A percentile compares a stretch with the other conserved stretches of the same genome.
Conservation (phyloP, 306 rosid species). For the Inga laurina region DNA sequence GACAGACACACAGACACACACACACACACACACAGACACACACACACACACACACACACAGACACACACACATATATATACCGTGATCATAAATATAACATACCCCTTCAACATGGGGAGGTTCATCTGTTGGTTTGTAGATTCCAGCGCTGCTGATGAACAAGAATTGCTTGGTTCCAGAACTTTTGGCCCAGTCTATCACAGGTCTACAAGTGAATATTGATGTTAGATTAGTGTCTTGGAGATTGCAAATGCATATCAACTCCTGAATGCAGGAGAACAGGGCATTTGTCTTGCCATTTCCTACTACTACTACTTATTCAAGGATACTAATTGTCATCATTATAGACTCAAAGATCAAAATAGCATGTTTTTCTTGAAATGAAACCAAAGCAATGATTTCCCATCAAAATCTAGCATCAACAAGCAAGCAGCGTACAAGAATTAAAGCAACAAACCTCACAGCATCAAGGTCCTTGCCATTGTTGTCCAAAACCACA, state of each 20-base stretch:
- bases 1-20: too few species aligned
- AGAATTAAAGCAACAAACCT: conserved; percentile 49
- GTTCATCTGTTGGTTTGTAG: conserved; percentile 87
- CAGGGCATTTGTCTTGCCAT: background rate
- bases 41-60: too few species aligned
- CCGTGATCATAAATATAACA: conserved; percentile 19
- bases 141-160: conserved; percentile 96
- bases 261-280: background rate
- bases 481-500: conserved; percentile 94
- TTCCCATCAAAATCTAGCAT: background rate
- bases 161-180: conserved; percentile 86
- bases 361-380: background rate
- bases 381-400: conserved; percentile 3
- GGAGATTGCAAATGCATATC: background rate
- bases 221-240: conserved; percentile 12
- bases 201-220: conserved; percentile 65
- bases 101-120: conserved; percentile 98
- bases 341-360: background rate
- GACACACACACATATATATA: background rate
- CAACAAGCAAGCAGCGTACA: background rate
- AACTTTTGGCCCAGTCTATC: conserved; percentile 89
- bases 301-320: background rate
- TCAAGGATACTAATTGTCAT: background rate
- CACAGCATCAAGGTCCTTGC: conserved; percentile 84
- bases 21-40: too few species aligned